Conservation (phyloP, 352 stramenopile species). For the Pythium chondricola region DNA sequence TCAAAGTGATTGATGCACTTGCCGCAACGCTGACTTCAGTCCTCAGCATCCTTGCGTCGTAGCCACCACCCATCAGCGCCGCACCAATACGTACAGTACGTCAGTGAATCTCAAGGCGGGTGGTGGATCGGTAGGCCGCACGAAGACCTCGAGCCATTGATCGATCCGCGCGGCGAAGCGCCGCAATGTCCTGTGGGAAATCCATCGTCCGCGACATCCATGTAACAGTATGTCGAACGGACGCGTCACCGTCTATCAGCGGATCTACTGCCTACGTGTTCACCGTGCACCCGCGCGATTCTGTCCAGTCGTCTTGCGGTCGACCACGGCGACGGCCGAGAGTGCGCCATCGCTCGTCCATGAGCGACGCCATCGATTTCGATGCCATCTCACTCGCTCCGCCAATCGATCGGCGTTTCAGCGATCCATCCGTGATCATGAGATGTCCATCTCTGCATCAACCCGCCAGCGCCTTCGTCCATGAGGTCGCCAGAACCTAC, state of each 20-base stretch:
- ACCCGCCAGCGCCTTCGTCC: constrained; percentile 14
- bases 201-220: constrained; percentile 44
- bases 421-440: constrained; percentile 13
- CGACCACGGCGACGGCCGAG: constrained; percentile 1
- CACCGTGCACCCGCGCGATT: constrained; percentile 21
- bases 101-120: too few species aligned
- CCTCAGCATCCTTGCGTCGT: too few species aligned
- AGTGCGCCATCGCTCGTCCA: constrained; percentile 18
- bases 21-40: too few species aligned
- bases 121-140: too few species aligned
- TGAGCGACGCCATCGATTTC: constrained; percentile 11
- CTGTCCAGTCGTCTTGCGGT: constrained; percentile 2
- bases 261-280: constrained; percentile 47
- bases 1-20: too few species aligned
- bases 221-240: constrained; percentile 33
- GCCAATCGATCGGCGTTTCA: constrained; percentile 11
- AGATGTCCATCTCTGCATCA: constrained; percentile 8
- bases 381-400: constrained; percentile 5
- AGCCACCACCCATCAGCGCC: too few species aligned
- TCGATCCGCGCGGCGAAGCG: neutral
- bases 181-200: constrained; percentile 5
- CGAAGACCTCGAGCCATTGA: too few species aligned
- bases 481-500: constrained; percentile 47
- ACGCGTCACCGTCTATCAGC: constrained; percentile 10
- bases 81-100: too few species aligned